Evolutionary conservation across 495 filamentous ascomycete species (phyloP).

Genomic region (Penicillium canescens): DNA sequence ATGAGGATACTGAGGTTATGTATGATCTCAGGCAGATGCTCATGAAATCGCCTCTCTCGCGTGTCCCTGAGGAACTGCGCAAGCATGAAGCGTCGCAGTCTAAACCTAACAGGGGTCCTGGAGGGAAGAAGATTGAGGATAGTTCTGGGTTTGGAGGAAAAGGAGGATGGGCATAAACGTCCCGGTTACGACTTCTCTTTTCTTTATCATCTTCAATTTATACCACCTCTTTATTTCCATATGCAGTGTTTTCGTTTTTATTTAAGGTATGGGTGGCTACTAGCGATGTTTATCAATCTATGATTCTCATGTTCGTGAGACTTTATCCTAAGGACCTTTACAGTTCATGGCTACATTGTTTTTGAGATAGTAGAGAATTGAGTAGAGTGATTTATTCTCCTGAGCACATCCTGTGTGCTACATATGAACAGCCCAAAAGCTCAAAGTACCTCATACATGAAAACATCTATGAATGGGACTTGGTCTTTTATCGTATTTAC

Average conservation of each 20-base stretch:
- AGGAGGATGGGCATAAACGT: conserved; percentile 44
- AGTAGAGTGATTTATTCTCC: conserved; percentile 4
- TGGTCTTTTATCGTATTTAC: conserved; percentile 13
- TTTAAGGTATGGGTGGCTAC: neutral
- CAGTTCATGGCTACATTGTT: neutral
- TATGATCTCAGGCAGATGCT: conserved; percentile 98
- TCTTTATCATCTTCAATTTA: neutral
- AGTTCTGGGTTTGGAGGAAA: conserved; percentile 60
- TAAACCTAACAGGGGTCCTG: conserved; percentile 59
- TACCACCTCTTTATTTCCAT: neutral
- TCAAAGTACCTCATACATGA: neutral
- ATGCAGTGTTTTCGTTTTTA: neutral
- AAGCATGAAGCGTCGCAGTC: conserved; percentile 95
- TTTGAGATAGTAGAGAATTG: neutral
- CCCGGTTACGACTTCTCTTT: neutral
- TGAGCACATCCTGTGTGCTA: conserved; percentile 1
- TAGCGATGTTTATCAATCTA: neutral
- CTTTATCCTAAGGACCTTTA: neutral
- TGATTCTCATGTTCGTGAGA: neutral
- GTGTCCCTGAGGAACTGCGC: conserved; percentile 89
- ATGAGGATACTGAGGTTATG: conserved; percentile 89
- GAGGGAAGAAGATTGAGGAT: conserved; percentile 64
- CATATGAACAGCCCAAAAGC: neutral
- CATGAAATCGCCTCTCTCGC: conserved; percentile 83
- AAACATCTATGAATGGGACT: neutral